Evolutionary conservation across 148 eudicot species (phyloP).

Genomic region (Tetragonia tetragonoides): DNA sequence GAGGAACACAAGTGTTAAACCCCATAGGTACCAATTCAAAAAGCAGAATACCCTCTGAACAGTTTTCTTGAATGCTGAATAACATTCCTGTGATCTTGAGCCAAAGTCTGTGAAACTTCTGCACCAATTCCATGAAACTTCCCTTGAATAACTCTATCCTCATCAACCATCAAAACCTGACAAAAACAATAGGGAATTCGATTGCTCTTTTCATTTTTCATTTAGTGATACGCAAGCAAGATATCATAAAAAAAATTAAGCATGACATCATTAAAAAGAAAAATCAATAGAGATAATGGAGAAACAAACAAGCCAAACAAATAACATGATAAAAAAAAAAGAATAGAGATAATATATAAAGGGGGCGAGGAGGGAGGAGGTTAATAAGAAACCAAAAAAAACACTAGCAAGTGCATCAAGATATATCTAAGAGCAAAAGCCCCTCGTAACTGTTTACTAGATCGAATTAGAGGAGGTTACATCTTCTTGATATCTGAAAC

Average conservation of each 20-base stretch:
- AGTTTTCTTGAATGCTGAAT: slow-evolving; percentile 16
- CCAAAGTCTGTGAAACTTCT: neutral
- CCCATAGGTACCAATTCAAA: neutral
- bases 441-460: neutral
- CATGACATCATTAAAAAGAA: too few relatives aligned
- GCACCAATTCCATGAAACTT: slow-evolving; percentile 16
- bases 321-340: too few relatives aligned
- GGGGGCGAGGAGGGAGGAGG: neutral
- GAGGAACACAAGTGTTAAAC: neutral
- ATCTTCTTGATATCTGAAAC: neutral
- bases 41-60: slow-evolving; percentile 16
- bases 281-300: too few relatives aligned
- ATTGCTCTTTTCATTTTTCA: too few relatives aligned
- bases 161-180: slow-evolving; percentile 20
- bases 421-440: neutral
- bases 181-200: neutral
- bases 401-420: neutral
- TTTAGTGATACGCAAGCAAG: neutral
- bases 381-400: neutral
- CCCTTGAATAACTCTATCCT: slow-evolving; percentile 11
- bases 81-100: neutral
- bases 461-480: neutral
- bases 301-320: too few relatives aligned
- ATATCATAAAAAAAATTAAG: neutral
- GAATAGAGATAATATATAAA: neutral